These are phyloP conservation scores for Starmerella cellae DNA, from an alignment of 805 yeast species.

Conservation along the genomic window DNA sequence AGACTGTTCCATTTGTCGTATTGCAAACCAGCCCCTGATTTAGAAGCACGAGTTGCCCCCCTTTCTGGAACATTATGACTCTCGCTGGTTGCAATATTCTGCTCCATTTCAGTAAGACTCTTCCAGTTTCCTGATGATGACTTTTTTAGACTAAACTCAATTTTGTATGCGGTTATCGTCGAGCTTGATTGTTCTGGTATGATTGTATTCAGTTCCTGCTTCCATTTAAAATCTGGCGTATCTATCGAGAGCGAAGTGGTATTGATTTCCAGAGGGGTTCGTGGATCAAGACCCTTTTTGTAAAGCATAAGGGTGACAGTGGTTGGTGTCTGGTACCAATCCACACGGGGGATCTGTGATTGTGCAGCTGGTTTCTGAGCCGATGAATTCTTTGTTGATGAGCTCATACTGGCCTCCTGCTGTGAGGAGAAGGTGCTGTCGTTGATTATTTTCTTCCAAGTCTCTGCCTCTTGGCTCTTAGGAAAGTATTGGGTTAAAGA, in stretches of 20 bases:
- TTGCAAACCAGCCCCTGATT: slow-evolving; percentile 34
- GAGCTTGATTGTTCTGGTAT: slow-evolving; percentile 34
- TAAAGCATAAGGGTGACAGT: slow-evolving; percentile 56
- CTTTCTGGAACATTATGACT: not conserved
- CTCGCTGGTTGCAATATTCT: not conserved
- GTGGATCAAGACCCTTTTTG: slow-evolving; percentile 49
- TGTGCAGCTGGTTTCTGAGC: not conserved
- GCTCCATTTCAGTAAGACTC: not conserved
- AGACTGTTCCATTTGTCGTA: slow-evolving; percentile 55
- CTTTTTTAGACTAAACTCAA: slow-evolving; percentile 56
- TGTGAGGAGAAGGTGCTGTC: slow-evolving; percentile 1
- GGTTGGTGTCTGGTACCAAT: slow-evolving; percentile 58
- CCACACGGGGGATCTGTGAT: slow-evolving; percentile 25
- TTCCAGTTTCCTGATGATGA: slow-evolving; percentile 18
- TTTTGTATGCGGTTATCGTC: slow-evolving; percentile 53
- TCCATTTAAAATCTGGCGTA: slow-evolving; percentile 33
- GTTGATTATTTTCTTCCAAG: slow-evolving; percentile 10
- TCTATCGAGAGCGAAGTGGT: slow-evolving; percentile 8
- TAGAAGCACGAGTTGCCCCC: not conserved
- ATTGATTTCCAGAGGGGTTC: slow-evolving; percentile 29
- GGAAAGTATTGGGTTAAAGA: slow-evolving; percentile 14
- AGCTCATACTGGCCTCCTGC: not conserved
- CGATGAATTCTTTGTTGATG: not conserved
- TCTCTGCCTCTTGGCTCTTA: slow-evolving; percentile 10
- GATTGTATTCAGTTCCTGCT: slow-evolving; percentile 41